Conservation (phyloP, 148 eudicot genomes). For the Tetragonia tetragonoides region DNA sequence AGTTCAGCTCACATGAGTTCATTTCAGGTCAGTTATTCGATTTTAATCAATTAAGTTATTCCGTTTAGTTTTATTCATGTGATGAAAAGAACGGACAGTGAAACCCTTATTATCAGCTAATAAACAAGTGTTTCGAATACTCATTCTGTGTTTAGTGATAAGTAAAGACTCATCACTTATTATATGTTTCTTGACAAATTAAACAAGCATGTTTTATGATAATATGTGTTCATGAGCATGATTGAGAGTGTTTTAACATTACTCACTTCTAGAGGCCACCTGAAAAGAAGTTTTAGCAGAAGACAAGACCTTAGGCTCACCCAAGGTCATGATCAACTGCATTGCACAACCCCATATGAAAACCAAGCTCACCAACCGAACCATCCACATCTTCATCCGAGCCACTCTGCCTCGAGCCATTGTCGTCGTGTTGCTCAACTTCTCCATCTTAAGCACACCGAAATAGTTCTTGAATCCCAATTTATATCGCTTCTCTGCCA, state of each 20-base stretch:
- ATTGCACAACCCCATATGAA: constrained; percentile 37
- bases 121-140: too few species aligned
- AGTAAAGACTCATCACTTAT: too few species aligned
- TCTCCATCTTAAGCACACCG: constrained; percentile 20
- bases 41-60: too few species aligned
- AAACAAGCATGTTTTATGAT: too few species aligned
- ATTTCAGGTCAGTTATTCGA: too few species aligned
- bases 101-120: too few species aligned
- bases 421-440: constrained; percentile 27
- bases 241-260: neutral
- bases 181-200: too few species aligned
- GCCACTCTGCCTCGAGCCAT: constrained; percentile 23
- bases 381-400: constrained; percentile 31
- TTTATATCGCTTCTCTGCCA: constrained; percentile 10
- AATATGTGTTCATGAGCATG: neutral
- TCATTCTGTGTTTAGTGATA: too few species aligned
- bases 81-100: too few species aligned
- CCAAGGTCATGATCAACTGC: constrained; percentile 28
- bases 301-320: constrained; percentile 24
- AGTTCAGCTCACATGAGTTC: too few species aligned
- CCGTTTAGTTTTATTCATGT: too few species aligned
- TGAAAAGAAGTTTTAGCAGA: constrained; percentile 3
- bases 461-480: constrained; percentile 10
- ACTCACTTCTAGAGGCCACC: constrained; percentile 32
- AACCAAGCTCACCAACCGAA: constrained; percentile 26